Evolutionary conservation across 768 basidiomycete species (phyloP).

Genomic region (Hydnomerulius pinastri): DNA sequence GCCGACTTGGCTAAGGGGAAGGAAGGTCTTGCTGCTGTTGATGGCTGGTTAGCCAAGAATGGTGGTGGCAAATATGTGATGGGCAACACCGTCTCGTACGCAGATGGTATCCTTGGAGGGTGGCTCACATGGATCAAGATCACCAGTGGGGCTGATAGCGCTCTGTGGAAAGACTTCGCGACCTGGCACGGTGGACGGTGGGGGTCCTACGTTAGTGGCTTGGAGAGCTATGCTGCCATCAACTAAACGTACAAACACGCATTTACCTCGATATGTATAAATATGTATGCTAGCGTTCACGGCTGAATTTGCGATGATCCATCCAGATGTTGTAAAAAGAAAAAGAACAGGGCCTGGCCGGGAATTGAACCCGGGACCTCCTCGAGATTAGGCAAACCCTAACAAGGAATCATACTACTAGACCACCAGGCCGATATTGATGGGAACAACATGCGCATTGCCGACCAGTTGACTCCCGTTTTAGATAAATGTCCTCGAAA

Average conservation of each 20-base stretch:
- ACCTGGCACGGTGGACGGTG: conserved; percentile 43
- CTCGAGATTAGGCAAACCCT: conserved; percentile 46
- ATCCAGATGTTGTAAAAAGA: too few species aligned
- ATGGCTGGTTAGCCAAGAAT: conserved; percentile 33
- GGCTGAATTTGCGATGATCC: too few species aligned
- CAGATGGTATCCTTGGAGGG: conserved; percentile 36
- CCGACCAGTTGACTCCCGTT: too few species aligned
- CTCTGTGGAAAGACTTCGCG: conserved; percentile 35
- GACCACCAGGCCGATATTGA: conserved; percentile 36
- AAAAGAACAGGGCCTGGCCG: conserved; percentile 55
- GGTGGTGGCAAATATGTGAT: conserved; percentile 34
- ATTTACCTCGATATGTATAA: not conserved
- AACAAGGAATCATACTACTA: conserved; percentile 45
- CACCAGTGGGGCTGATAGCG: conserved; percentile 25
- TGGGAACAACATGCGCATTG: too few species aligned
- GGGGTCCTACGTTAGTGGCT: conserved; percentile 32
- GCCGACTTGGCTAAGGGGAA: conserved; percentile 30
- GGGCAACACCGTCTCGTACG: conserved; percentile 36
- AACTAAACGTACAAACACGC: not conserved
- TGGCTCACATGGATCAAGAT: conserved; percentile 38
- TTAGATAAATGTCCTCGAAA: not conserved
- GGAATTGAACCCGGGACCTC: conserved; percentile 85
- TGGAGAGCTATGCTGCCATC: conserved; percentile 35
- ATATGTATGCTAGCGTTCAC: not conserved
- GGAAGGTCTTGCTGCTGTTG: conserved; percentile 26